Conservation (phyloP, 192 early-diverging fungal species). For the Coemansia sp. region DNA sequence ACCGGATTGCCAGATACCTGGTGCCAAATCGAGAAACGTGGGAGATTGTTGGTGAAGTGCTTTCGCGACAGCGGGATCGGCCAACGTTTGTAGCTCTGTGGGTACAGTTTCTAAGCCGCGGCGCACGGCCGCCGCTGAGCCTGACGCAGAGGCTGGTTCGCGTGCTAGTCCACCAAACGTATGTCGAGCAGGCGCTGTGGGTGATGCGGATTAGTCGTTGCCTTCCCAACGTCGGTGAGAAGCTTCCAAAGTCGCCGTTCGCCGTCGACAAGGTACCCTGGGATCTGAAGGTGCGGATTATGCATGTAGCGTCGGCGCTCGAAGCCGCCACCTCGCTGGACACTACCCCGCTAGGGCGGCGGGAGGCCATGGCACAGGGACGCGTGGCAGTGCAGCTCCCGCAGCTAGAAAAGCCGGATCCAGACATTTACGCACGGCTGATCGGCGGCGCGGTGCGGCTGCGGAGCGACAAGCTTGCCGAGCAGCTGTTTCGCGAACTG, state of each 20-base stretch:
- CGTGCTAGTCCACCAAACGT: slow-evolving; percentile 37
- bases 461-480: slow-evolving; percentile 29
- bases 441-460: slow-evolving; percentile 43
- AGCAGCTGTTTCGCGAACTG: slow-evolving; percentile 41
- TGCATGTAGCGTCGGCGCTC: slow-evolving; percentile 43
- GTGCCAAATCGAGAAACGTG: slow-evolving; percentile 46
- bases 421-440: slow-evolving; percentile 29
- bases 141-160: slow-evolving; percentile 35
- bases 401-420: slow-evolving; percentile 23
- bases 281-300: slow-evolving; percentile 44
- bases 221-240: slow-evolving; percentile 34
- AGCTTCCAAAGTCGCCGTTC: slow-evolving; percentile 16
- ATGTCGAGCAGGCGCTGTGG: slow-evolving; percentile 47
- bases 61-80: slow-evolving; percentile 39
- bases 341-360: slow-evolving; percentile 13
- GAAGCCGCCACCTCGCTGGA: slow-evolving; percentile 32
- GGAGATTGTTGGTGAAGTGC: slow-evolving; percentile 39
- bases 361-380: slow-evolving; percentile 30
- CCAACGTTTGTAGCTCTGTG: slow-evolving; percentile 43
- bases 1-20: slow-evolving; percentile 27
- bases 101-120: slow-evolving; percentile 46
- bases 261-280: slow-evolving; percentile 32
- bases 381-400: slow-evolving; percentile 32
- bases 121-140: slow-evolving; percentile 30
- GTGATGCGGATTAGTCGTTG: slow-evolving; percentile 50